Evolutionary conservation across 192 early-diverging fungal species (phyloP).

Genomic region (Coemansia sp.): DNA sequence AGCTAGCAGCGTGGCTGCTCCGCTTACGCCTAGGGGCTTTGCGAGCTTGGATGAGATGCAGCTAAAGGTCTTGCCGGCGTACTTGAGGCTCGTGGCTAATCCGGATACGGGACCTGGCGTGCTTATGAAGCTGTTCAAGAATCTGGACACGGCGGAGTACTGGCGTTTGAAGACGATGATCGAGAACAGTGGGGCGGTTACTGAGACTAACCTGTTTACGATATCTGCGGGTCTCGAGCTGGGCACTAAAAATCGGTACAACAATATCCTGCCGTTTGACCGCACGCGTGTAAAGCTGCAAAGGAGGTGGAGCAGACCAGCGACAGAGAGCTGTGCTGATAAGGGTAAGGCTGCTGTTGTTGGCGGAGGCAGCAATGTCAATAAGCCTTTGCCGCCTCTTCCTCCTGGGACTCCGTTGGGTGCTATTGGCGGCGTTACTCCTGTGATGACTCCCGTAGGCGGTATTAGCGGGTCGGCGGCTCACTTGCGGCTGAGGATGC

Average conservation of each 20-base stretch:
- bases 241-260: conserved; percentile 80
- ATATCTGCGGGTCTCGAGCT: conserved; percentile 71
- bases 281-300: conserved; percentile 58
- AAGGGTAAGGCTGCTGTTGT: neutral
- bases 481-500: conserved; percentile 8
- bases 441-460: neutral
- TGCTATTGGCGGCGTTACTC: neutral
- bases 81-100: conserved; percentile 34
- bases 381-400: conserved; percentile 5
- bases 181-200: conserved; percentile 52
- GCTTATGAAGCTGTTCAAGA: conserved; percentile 47
- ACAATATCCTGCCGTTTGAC: conserved; percentile 83
- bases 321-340: conserved; percentile 16
- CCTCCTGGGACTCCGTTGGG: neutral
- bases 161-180: conserved; percentile 71
- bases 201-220: conserved; percentile 62
- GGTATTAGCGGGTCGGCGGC: conserved; percentile 8
- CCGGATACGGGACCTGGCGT: conserved; percentile 30
- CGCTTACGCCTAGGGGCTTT: neutral
- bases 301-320: conserved; percentile 29
- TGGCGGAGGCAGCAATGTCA: neutral
- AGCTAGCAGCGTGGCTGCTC: conserved; percentile 19
- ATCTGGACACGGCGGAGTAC: conserved; percentile 68
- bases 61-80: conserved; percentile 24
- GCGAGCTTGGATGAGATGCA: conserved; percentile 2